Conservation (phyloP, 768 basidiomycete species). For the Cystobasidium ongulense region DNA sequence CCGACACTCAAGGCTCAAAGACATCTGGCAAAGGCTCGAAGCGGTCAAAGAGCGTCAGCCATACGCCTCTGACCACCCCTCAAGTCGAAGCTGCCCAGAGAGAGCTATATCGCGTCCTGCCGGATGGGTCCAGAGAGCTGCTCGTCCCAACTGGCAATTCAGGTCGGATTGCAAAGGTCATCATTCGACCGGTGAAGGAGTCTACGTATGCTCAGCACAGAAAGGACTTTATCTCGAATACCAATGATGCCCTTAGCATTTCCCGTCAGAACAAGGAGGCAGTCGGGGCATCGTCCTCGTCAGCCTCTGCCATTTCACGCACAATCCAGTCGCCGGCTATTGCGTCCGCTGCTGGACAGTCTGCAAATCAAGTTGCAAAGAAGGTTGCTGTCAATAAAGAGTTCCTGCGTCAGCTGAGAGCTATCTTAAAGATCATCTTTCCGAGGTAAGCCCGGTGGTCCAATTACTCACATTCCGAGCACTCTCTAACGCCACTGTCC, state of each 20-base stretch:
- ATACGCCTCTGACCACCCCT: constrained; percentile 34
- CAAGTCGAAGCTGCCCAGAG: constrained; percentile 36
- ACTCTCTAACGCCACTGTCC: background rate
- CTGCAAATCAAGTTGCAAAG: background rate
- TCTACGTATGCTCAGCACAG: constrained; percentile 38
- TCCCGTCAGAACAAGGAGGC: background rate
- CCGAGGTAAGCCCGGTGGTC: constrained; percentile 25
- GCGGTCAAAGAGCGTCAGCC: background rate
- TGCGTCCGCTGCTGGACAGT: constrained; percentile 12
- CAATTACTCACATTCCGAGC: background rate
- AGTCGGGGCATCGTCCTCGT: background rate
- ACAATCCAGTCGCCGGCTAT: background rate
- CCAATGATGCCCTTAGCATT: background rate
- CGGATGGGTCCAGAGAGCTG: constrained; percentile 36
- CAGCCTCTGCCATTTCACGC: background rate
- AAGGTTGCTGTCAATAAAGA: constrained; percentile 40
- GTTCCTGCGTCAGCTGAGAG: constrained; percentile 40
- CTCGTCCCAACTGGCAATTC: constrained; percentile 36
- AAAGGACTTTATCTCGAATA: constrained; percentile 30
- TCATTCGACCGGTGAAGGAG: constrained; percentile 38
- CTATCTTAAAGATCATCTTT: constrained; percentile 39
- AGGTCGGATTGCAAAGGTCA: constrained; percentile 35
- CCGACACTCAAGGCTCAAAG: background rate
- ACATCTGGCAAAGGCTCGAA: background rate
- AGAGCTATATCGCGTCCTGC: constrained; percentile 36